Conservation (phyloP, 2,329 filamentous ascomycete genomes). For the Claviceps sp. region DNA sequence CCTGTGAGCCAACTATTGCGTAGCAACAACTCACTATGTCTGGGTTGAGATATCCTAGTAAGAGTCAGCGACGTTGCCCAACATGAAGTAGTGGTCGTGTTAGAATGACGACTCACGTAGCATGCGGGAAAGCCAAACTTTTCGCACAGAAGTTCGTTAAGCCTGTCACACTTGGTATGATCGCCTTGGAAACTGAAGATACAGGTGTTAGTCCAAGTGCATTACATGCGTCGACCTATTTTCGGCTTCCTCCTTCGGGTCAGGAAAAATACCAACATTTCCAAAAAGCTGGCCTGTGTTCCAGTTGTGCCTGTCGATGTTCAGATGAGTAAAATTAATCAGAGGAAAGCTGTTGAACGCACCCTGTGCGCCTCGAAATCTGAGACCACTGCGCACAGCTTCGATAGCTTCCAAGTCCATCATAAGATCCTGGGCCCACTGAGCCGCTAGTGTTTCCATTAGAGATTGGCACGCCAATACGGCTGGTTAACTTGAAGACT, state of each 20-base stretch:
- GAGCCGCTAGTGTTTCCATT: slow-evolving; percentile 23
- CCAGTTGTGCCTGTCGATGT: slow-evolving; percentile 56
- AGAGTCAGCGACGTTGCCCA: neutral
- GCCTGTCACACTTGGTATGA: slow-evolving; percentile 33
- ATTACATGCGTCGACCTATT: neutral
- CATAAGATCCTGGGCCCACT: slow-evolving; percentile 54
- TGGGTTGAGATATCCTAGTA: slow-evolving; percentile 46
- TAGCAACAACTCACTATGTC: slow-evolving; percentile 22
- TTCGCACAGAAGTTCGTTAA: slow-evolving; percentile 42
- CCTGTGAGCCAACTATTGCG: neutral
- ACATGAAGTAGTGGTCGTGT: slow-evolving; percentile 37
- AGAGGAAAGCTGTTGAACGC: neutral
- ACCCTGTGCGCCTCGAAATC: slow-evolving; percentile 56
- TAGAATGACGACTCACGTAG: slow-evolving; percentile 36
- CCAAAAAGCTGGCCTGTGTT: slow-evolving; percentile 60
- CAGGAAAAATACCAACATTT: slow-evolving; percentile 9
- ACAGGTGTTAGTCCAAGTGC: neutral
- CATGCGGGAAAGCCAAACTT: slow-evolving; percentile 38
- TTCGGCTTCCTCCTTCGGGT: neutral
- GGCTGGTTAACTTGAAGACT: neutral
- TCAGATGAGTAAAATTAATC: slow-evolving; percentile 17
- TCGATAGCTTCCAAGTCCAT: slow-evolving; percentile 64
- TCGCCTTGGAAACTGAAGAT: slow-evolving; percentile 29
- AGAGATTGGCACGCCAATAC: slow-evolving; percentile 12
- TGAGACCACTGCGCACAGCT: slow-evolving; percentile 50